Evolutionary conservation across 768 basidiomycete genomes (phyloP).

Genomic region (Cubamyces lactineus): DNA sequence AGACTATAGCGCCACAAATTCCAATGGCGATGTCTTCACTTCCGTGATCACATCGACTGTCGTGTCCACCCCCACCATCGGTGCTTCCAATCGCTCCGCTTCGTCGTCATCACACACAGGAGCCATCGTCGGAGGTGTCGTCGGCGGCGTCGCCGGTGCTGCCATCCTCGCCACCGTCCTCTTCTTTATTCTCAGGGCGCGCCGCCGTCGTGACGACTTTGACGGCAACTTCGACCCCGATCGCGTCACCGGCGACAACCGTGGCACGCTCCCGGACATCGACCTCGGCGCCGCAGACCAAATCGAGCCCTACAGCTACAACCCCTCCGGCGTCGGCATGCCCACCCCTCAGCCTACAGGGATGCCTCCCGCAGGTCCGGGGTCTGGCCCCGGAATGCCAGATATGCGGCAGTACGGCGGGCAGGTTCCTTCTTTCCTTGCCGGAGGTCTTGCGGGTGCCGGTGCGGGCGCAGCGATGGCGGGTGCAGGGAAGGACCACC

Average conservation of each 20-base stretch:
- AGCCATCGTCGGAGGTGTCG: conserved; percentile 37
- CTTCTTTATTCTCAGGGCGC: conserved; percentile 31
- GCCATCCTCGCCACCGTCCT: conserved; percentile 30
- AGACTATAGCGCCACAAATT: conserved; percentile 24
- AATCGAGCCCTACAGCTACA: conserved; percentile 30
- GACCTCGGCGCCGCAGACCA: conserved; percentile 27
- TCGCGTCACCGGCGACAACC: conserved; percentile 38
- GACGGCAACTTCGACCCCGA: conserved; percentile 56
- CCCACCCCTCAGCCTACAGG: conserved; percentile 3
- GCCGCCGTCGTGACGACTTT: conserved; percentile 43
- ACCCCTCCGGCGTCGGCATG: conserved; percentile 15
- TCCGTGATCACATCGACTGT: conserved; percentile 23
- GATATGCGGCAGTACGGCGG: conserved; percentile 36
- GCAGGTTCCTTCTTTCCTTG: conserved; percentile 26
- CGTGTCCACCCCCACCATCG: conserved; percentile 21
- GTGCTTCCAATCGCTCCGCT: conserved; percentile 9
- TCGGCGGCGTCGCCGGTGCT: conserved; percentile 36
- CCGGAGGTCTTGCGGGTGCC: conserved; percentile 31
- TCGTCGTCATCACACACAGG: conserved; percentile 31
- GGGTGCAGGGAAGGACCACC: neutral
- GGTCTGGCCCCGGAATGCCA: conserved; percentile 12
- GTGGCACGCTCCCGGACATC: conserved; percentile 27
- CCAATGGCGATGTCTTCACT: conserved; percentile 27
- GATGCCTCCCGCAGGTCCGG: neutral
- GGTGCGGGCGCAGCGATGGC: conserved; percentile 22